Evolutionary conservation across 1,284 basidiomycete genomes (phyloP).

Genomic region (Puccinia novopanici): DNA sequence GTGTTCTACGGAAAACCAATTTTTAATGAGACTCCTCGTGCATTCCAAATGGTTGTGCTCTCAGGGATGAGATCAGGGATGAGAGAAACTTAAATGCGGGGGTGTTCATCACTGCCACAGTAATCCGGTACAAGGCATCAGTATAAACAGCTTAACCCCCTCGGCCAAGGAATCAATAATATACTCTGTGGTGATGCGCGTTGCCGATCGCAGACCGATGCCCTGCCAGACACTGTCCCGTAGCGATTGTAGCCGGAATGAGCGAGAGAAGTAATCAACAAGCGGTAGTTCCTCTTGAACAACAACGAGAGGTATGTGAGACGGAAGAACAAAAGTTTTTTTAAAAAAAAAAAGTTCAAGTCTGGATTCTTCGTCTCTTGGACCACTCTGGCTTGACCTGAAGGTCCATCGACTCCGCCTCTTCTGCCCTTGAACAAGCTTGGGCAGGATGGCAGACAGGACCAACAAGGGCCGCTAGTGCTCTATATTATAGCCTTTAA

Average conservation of each 20-base stretch:
- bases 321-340: too few relatives aligned
- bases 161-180: too few relatives aligned
- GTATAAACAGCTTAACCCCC: too few relatives aligned
- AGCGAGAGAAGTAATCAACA: neutral
- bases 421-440: constrained; percentile 8
- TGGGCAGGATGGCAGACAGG: neutral
- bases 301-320: too few relatives aligned
- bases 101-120: too few relatives aligned
- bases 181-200: neutral
- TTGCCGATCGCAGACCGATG: neutral
- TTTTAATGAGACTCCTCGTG: too few relatives aligned
- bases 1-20: too few relatives aligned
- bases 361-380: constrained; percentile 9
- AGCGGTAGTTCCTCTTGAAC: too few relatives aligned
- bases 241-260: neutral
- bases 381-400: constrained; percentile 30
- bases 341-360: neutral
- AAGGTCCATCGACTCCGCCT: neutral
- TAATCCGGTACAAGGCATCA: too few relatives aligned
- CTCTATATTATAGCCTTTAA: neutral
- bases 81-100: too few relatives aligned
- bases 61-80: too few relatives aligned
- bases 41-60: too few relatives aligned
- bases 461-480: constrained; percentile 6
- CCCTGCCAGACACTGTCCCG: neutral